Base-by-base conservation (phyloP, 257 asterid species). In the Nicotiana paniculata region DNA sequence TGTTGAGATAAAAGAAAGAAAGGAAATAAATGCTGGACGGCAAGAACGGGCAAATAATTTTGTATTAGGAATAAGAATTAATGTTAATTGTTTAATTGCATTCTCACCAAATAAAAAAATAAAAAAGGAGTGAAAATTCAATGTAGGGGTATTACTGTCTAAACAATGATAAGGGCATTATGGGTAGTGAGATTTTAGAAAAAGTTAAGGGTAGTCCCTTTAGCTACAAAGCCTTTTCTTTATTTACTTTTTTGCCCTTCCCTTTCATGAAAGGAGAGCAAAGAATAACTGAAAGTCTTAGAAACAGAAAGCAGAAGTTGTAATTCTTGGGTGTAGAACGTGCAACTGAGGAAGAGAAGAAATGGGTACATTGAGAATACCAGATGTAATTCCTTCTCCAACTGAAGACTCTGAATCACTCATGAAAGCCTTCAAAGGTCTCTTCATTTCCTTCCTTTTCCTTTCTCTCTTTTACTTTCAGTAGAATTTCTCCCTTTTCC, bases 341-440 rank as follows among this genome's bases (percentile, higher is more conserved):
- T 13, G 18, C 16, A 35, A 35, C 4, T 15, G 37, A 6, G 4
- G 4, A n/a, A n/a, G 58, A 43, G n/a, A 46, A 43, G 26, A 28
- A 82, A 93, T 93, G 97, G 88, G 89, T 48, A 91, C 97, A 1
- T 39, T 94, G 6, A 84, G 87, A 69, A 33, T 92, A 18, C 95
- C 98, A 18, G 88, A 86, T 10, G 81, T 48, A 12, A 89, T 90
- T 87, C 97, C 96, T 35, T 85, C 97, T 84, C 97, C 97, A 26
- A 79, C 82, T 61, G 75, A 88, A 61, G 98, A 94, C 85, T 93
- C 88, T 77, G 89, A 89, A 85, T 80, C 59, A 2, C 92, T 94
- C 86, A 79, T 72, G 43, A 88, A 83, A 11, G 89, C 97, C 57
- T 90, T 90, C 83, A 83, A 85, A 58, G 97, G 98, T 92, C 76